A percentile compares a stretch with the other conserved stretches of the same genome.
These are phyloP conservation scores for Zhuliangozyma blackwelliae DNA, from an alignment of 1,139 yeast genomes.

Conservation along the genomic window DNA sequence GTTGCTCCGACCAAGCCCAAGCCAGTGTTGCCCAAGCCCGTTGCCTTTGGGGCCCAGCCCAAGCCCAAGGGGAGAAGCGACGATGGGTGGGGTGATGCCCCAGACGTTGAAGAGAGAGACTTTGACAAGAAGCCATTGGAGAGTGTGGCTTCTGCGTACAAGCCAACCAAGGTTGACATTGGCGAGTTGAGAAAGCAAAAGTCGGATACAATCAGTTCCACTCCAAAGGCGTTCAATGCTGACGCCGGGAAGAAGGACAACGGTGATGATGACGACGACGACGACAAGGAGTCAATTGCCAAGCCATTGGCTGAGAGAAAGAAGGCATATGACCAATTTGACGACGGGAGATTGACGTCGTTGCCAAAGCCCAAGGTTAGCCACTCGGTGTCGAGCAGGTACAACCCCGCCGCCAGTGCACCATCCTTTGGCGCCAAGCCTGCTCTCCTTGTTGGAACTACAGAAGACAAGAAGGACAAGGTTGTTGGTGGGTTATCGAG, in stretches of 20 bases:
- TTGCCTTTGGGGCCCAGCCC: constrained; percentile 4
- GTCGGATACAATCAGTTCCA: constrained; percentile 44
- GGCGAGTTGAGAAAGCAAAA: constrained; percentile 42
- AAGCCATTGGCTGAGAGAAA: constrained; percentile 43
- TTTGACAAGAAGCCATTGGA: constrained; percentile 59
- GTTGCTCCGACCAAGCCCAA: constrained; percentile 23
- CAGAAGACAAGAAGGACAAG: constrained; percentile 34
- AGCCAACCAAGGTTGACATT: constrained; percentile 54
- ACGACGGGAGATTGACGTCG: constrained; percentile 48
- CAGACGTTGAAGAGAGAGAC: constrained; percentile 69
- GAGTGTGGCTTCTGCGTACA: constrained; percentile 61
- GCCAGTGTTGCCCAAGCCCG: constrained; percentile 15
- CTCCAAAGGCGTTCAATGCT: constrained; percentile 24
- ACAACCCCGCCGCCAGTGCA: constrained; percentile 29
- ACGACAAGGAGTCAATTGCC: constrained; percentile 23
- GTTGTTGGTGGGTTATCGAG: constrained; percentile 63
- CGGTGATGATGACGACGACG: constrained; percentile 25
- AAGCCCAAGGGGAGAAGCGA: constrained; percentile 31
- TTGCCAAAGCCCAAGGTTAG: constrained; percentile 63
- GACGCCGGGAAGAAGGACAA: constrained; percentile 18
- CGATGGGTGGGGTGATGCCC: constrained; percentile 63
- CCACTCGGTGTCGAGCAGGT: constrained; percentile 51
- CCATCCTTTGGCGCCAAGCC: constrained; percentile 59
- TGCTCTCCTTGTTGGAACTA: constrained; percentile 25
- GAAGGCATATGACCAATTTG: constrained; percentile 24